Conservation (phyloP, 257 asterid genomes). For the Nicotiana undulata region DNA sequence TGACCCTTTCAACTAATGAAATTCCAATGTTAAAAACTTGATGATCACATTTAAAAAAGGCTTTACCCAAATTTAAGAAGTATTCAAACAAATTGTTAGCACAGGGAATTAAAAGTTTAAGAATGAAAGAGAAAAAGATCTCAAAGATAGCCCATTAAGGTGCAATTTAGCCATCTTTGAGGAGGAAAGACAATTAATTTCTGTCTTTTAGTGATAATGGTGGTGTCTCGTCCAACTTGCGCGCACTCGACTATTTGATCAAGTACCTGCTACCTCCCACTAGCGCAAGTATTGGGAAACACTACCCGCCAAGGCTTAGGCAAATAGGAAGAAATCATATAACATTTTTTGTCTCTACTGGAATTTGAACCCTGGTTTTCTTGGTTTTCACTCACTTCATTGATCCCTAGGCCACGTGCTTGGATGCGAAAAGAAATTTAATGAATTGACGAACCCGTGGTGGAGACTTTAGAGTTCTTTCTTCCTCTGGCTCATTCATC, state of each 20-base stretch:
- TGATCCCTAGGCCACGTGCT: not conserved
- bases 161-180: not conserved
- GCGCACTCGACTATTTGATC: not conserved
- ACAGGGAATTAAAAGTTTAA: not conserved
- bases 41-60: not conserved
- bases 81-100: not conserved
- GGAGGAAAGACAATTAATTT: not conserved
- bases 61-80: not conserved
- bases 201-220: not conserved
- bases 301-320: not conserved
- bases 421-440: not conserved
- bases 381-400: not conserved
- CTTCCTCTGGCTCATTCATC: not conserved
- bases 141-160: not conserved
- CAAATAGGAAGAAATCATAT: not conserved
- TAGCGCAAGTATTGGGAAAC: not conserved
- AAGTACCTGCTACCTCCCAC: not conserved
- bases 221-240: not conserved
- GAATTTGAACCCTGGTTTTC: not conserved
- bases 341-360: not conserved
- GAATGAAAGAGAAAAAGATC: not conserved
- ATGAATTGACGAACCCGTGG: not conserved
- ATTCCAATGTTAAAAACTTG: not conserved
- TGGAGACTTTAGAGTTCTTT: not conserved
- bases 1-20: not conserved